These are phyloP conservation scores for Conticribra guillardii DNA, from an alignment of 108 stramenopile genomes.

Conservation along the genomic window DNA sequence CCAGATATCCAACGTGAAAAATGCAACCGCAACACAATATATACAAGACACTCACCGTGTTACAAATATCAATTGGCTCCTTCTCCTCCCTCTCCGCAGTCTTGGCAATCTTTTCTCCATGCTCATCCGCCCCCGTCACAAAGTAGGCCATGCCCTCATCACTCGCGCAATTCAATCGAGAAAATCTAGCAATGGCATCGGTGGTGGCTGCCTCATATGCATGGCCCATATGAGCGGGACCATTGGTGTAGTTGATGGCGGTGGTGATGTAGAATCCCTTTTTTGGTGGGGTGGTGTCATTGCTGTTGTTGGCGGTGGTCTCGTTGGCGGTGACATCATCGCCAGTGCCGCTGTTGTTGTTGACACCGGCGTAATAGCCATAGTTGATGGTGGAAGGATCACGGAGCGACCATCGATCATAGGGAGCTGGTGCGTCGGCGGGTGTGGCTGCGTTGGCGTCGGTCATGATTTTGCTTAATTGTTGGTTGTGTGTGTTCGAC, in stretches of 20 bases:
- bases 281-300: background rate
- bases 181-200: constrained; percentile 93
- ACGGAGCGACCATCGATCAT: constrained; percentile 81
- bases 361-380: constrained; percentile 60
- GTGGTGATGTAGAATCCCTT: constrained; percentile 94
- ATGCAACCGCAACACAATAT: no score
- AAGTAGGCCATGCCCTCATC: constrained; percentile 73
- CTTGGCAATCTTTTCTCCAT: constrained; percentile 98
- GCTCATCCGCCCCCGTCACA: constrained; percentile 98
- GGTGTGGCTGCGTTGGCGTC: constrained; percentile 8
- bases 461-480: background rate
- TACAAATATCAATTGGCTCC: constrained; percentile 92
- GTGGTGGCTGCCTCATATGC: constrained; percentile 96
- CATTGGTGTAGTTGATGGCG: constrained; percentile 99
- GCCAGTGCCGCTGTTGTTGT: constrained; percentile 38
- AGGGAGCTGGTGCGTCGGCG: constrained; percentile 25
- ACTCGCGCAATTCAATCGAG: constrained; percentile 63
- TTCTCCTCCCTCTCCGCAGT: constrained; percentile 83
- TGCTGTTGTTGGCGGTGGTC: background rate
- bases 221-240: constrained; percentile 98
- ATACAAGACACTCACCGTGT: constrained; percentile 86
- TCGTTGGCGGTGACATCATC: constrained; percentile 17
- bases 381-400: constrained; percentile 75
- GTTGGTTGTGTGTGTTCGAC: no score
- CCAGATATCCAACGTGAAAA: no score